Evolutionary conservation across 345 rosid genomes (phyloP), one percentile per base, ranked within the genome.

Genomic region (Salix purpurea): DNA sequence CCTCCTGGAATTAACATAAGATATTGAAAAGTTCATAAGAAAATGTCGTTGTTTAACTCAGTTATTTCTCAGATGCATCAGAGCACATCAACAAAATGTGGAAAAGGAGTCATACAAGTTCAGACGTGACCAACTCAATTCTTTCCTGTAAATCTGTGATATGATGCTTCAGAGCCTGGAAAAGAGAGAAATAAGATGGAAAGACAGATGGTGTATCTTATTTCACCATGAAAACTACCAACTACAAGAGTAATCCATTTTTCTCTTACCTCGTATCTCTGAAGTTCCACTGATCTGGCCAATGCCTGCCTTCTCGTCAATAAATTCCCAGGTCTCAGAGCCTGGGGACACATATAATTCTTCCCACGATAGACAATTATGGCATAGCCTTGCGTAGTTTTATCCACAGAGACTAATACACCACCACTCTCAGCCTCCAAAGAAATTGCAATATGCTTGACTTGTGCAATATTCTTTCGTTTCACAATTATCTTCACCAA

Each of bases 401-500:
- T 88, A 83, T 94, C 98, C 79, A 94, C 68, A 26, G 97, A 91
- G 72, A 92, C 89, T 65, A 94, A 86, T 71, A 92, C 80, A 65
- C 98, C 98, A 73, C 97, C 95, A 83, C 98, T 94, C 84, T 94
- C 98, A 56, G 97, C 94, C 84, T 94, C 97, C 82, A 91, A 82
- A 39, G 90, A 78, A 77, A 92, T 86, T 11, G 97, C 97, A 21
- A 92, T 84, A 71, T 91, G 97, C 85, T 87, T 94, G 56, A 92
- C 92, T 83, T 88, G 97, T 26, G 91, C 85, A 70, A 85, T 79
- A 74, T 74, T 85, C 81, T 86, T 88, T 61, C 91, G 83, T 81
- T 85, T 91, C 73, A 87, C 92, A 26, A 91, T 86, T 65, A 94
- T 77, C 81, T 94, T 94, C n/a, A 94, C 98, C 56, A 91, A 82